Evolutionary conservation across 2,329 filamentous ascomycete species (phyloP), one percentile per base, ranked within the genome.

Genomic region (Penicillium sp.): DNA sequence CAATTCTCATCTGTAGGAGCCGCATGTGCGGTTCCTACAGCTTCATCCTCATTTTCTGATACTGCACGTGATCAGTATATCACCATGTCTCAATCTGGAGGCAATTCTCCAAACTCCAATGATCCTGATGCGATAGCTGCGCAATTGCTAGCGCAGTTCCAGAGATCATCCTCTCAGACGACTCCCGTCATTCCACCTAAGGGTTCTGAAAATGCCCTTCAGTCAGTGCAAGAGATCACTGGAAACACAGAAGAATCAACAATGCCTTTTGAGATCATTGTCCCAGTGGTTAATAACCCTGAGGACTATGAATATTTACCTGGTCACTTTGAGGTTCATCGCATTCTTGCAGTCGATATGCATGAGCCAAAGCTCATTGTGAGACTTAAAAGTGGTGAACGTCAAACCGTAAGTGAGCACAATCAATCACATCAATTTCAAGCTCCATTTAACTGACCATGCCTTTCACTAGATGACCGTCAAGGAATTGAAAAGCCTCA

Each of bases 261-360:
- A 1, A 14, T 41, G 26, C 30, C 44, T 11, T 47, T 61, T 41
- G 66, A 64, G 36, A 66, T 77, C 33, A 59, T 71, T 30, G 55
- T 75, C 12, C 74, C 75, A 10, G 42, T 19, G 1, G 49, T 74
- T 5, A 49, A 64, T 5, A 65, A 74, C 38, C 57, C 60, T 19
- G 61, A 70, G 11, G 69, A 73, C 19, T 78, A 76, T 59, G 64
- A 73, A 14, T 74, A 65, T 51, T 62, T 77, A 14, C 73, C 74
- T 1, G 74, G 74, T 11, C 73, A 77, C 59, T 75, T 69, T 51
- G 58, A 61, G 7, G 69, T 71, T 12, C 62, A 61, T 17, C 65
- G 64, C 28, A 60, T 77, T 46, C 61, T 75, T 44, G 55, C 60
- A 25, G 59, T 75, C 33, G 62, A 61, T 59, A 38, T 58, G 65